A percentile compares a stretch with the other conserved stretches of the same genome.
Conservation (phyloP, 2,329 filamentous ascomycete genomes). For the Fusarium sp. region DNA sequence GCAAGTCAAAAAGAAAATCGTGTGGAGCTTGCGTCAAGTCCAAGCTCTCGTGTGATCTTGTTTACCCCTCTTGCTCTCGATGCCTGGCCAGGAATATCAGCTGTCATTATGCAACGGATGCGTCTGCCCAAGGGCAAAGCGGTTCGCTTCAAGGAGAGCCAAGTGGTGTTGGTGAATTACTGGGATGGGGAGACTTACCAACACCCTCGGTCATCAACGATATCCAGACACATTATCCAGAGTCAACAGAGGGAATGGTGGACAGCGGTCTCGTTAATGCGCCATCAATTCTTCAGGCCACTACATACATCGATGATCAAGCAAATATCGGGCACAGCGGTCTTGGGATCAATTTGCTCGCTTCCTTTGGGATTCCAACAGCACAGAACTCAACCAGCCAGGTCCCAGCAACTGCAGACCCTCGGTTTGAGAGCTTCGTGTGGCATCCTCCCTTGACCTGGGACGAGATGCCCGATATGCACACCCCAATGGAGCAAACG, state of each 20-base stretch:
- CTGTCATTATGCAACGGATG: background rate
- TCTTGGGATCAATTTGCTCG: background rate
- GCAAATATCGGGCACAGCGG: fast-evolving
- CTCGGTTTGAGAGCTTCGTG: background rate
- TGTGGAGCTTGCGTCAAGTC: background rate
- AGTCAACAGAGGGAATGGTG: background rate
- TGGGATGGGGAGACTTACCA: background rate
- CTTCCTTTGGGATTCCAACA: background rate
- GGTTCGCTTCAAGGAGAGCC: background rate
- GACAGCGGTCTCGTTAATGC: background rate
- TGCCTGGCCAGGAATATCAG: background rate
- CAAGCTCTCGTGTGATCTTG: background rate
- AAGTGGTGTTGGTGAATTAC: background rate
- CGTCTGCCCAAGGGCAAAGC: fast-evolving
- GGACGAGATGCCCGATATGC: background rate
- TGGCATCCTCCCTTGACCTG: background rate
- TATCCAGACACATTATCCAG: background rate
- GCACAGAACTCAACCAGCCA: background rate
- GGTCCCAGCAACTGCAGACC: background rate
- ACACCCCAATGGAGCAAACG: background rate
- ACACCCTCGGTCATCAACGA: background rate
- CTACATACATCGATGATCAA: background rate
- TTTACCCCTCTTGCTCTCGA: background rate
- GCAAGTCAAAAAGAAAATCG: background rate
- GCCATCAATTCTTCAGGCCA: background rate